Percentiles rank a stretch among this genome's conserved stretches.
Evolutionary conservation across 805 yeast genomes (phyloP).

Genomic region (Teunomyces stri): DNA sequence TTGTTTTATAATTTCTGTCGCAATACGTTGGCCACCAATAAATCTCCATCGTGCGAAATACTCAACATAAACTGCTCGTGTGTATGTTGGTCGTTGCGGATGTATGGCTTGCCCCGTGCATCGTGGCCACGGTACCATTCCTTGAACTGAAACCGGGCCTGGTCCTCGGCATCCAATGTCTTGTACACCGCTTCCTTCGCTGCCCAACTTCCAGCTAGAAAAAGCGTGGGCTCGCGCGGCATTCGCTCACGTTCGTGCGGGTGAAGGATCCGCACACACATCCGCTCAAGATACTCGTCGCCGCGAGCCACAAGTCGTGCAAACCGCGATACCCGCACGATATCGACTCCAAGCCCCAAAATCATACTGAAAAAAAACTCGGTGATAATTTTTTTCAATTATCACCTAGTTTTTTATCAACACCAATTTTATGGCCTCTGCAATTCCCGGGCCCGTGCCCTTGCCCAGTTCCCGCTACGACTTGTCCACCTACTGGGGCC

Average conservation of each 20-base stretch:
- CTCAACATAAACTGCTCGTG: conserved; percentile 52
- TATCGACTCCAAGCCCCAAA: conserved; percentile 56
- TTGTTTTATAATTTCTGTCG: conserved; percentile 25
- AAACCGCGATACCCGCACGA: conserved; percentile 49
- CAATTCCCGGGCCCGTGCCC: conserved; percentile 77
- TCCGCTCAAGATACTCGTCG: conserved; percentile 31
- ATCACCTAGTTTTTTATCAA: neutral
- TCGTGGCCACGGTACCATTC: conserved; percentile 55
- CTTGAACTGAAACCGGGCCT: conserved; percentile 51
- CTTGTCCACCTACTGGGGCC: conserved; percentile 81
- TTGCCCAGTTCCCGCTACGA: conserved; percentile 82
- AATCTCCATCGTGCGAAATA: conserved; percentile 65
- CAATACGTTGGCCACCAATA: conserved; percentile 55
- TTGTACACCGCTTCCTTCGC: conserved; percentile 73
- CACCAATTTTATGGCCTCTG: conserved; percentile 69
- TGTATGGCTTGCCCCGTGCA: conserved; percentile 43
- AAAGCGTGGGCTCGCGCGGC: conserved; percentile 14
- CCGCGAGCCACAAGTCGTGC: conserved; percentile 35
- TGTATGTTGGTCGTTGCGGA: conserved; percentile 31
- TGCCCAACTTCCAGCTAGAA: conserved; percentile 64
- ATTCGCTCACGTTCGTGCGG: conserved; percentile 29
- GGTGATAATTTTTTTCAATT: neutral
- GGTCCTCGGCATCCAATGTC: conserved; percentile 49
- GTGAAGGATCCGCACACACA: conserved; percentile 52
- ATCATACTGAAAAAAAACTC: neutral